Conservation (phyloP, 306 rosid species). For the Lotus japonicus region DNA sequence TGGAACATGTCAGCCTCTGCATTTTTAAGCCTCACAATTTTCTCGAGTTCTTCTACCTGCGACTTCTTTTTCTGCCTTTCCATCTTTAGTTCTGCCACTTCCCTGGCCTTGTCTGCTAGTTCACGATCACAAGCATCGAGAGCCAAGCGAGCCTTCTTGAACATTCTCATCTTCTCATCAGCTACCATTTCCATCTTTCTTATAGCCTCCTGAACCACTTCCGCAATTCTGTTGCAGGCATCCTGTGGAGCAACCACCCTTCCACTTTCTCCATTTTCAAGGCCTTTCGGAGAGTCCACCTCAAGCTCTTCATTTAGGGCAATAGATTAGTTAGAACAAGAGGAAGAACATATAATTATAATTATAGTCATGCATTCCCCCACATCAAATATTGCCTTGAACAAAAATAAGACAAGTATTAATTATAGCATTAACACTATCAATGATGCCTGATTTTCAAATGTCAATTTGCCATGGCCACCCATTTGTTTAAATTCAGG, state of each 20-base stretch:
- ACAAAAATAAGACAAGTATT: neutral
- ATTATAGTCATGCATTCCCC: neutral
- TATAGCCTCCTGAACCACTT: slow-evolving; percentile 21
- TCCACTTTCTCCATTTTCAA: slow-evolving; percentile 18
- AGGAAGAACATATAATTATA: neutral
- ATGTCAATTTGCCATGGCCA: neutral
- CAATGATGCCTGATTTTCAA: neutral
- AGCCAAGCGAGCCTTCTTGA: slow-evolving; percentile 14
- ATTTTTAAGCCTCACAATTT: slow-evolving; percentile 11
- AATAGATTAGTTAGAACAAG: neutral
- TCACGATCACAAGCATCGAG: neutral
- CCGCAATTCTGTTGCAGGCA: slow-evolving; percentile 16
- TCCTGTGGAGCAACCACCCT: slow-evolving; percentile 16
- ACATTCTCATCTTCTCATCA: slow-evolving; percentile 18
- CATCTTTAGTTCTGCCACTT: neutral
- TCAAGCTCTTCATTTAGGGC: slow-evolving; percentile 1
- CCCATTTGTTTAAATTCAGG: neutral
- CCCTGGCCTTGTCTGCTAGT: neutral
- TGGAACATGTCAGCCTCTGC: slow-evolving; percentile 20
- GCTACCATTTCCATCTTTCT: slow-evolving; percentile 21
- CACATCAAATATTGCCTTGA: neutral
- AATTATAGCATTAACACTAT: neutral
- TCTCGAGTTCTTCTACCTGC: slow-evolving; percentile 15
- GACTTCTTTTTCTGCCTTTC: slow-evolving; percentile 10
- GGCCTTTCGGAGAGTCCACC: neutral